phyloP scores from a whole-genome alignment of 768 basidiomycete species.

The Lyophyllum semitale region DNA sequence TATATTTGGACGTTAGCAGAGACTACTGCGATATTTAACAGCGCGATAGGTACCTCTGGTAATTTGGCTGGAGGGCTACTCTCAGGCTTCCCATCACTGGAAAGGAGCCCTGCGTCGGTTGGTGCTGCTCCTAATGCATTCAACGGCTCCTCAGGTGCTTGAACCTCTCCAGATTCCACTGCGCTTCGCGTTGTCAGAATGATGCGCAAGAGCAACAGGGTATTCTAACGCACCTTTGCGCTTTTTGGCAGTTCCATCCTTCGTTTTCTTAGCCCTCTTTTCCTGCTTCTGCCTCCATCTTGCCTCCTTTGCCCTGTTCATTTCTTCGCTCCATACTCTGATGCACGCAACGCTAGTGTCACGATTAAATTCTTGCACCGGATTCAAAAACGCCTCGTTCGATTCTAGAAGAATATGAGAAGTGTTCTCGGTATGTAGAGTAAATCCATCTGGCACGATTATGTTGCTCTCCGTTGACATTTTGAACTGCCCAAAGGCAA shows the following conservation, averaged over 20 bases:
- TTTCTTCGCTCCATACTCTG: slow-evolving; percentile 80
- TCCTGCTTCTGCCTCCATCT: slow-evolving; percentile 59
- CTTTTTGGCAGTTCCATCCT: slow-evolving; percentile 40
- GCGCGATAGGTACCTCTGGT: slow-evolving; percentile 13
- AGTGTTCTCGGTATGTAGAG: slow-evolving; percentile 79
- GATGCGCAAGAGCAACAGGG: neutral
- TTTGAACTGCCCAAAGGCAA: slow-evolving; percentile 1
- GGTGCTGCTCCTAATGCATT: neutral
- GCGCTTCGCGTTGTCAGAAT: slow-evolving; percentile 1
- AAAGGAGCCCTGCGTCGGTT: neutral
- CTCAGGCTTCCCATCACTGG: neutral
- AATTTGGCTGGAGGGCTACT: slow-evolving; percentile 5
- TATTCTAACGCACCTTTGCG: slow-evolving; percentile 41
- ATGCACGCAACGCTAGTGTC: slow-evolving; percentile 93
- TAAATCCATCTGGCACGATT: slow-evolving; percentile 70
- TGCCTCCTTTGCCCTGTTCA: slow-evolving; percentile 61
- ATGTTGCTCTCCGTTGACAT: slow-evolving; percentile 30
- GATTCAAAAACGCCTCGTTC: slow-evolving; percentile 93
- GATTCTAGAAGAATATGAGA: slow-evolving; percentile 77
- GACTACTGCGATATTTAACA: neutral
- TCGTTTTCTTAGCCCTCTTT: slow-evolving; percentile 44
- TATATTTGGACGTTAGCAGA: neutral
- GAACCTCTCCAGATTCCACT: slow-evolving; percentile 9
- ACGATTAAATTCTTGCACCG: slow-evolving; percentile 97
- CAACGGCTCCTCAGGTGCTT: slow-evolving; percentile 1